Conservation (phyloP, 352 stramenopile genomes). For the Globisporangium parvum region DNA sequence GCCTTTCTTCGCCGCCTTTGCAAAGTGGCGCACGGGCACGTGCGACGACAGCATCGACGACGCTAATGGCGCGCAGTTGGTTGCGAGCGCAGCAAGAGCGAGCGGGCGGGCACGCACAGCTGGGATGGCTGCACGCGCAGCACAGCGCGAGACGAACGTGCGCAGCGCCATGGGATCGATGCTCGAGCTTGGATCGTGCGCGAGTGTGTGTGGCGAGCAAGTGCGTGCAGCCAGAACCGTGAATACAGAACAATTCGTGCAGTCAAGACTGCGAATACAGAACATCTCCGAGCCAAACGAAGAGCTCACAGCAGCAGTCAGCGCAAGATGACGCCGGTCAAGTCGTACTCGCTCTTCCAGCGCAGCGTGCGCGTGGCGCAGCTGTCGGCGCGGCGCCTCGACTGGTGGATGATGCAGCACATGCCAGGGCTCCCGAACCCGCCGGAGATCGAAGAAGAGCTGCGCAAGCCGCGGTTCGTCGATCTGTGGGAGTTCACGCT, state of each 20-base stretch:
- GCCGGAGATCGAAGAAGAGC: slow-evolving; percentile 40
- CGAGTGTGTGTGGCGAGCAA: not conserved
- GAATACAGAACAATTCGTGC: too few relatives aligned
- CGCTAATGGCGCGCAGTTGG: slow-evolving; percentile 1
- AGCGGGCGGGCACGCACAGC: not conserved
- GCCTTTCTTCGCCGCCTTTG: slow-evolving; percentile 59
- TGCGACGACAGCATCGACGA: not conserved
- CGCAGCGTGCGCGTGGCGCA: slow-evolving; percentile 59
- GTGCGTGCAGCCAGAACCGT: not conserved
- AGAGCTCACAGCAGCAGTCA: not conserved
- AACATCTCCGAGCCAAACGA: not conserved
- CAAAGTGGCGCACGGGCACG: slow-evolving; percentile 37
- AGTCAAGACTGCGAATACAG: too few relatives aligned
- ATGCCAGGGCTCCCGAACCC: slow-evolving; percentile 72
- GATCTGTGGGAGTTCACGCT: slow-evolving; percentile 80
- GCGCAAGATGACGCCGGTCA: slow-evolving; percentile 17
- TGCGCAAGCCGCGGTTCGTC: slow-evolving; percentile 44
- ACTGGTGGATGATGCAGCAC: slow-evolving; percentile 46
- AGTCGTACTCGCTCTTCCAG: slow-evolving; percentile 80
- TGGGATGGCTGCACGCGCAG: slow-evolving; percentile 11
- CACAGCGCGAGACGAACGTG: slow-evolving; percentile 19
- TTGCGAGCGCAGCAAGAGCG: slow-evolving; percentile 4
- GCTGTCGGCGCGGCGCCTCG: slow-evolving; percentile 41
- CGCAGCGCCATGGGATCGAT: slow-evolving; percentile 24
- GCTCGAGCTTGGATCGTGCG: not conserved